Evolutionary conservation across 1,139 yeast species (phyloP).

Genomic region (Hemisphaericaspora xylanilytica): DNA sequence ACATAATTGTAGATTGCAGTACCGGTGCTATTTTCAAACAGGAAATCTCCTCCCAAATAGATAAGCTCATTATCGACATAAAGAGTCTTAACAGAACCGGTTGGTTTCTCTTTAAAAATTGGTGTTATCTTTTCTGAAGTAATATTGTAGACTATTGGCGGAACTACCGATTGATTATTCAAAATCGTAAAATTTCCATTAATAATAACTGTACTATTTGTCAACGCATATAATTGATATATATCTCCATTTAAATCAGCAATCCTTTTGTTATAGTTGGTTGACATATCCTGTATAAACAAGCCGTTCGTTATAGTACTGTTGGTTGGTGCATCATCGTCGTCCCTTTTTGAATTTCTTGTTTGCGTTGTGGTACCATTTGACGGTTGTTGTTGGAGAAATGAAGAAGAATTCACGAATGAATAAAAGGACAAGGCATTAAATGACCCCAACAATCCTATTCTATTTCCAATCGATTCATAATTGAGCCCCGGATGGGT

Average conservation of each 20-base stretch:
- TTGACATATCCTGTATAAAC: slow-evolving; percentile 29
- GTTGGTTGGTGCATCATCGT: slow-evolving; percentile 4
- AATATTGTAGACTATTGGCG: slow-evolving; percentile 57
- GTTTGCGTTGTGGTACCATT: slow-evolving; percentile 16
- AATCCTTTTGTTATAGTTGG: slow-evolving; percentile 28
- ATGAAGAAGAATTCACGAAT: slow-evolving; percentile 48
- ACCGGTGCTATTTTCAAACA: slow-evolving; percentile 55
- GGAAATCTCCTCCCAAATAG: slow-evolving; percentile 80
- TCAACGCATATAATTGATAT: slow-evolving; percentile 27
- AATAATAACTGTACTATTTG: slow-evolving; percentile 35
- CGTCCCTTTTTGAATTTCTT: slow-evolving; percentile 10
- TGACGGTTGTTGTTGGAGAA: slow-evolving; percentile 19
- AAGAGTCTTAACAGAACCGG: slow-evolving; percentile 55
- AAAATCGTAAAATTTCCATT: slow-evolving; percentile 43
- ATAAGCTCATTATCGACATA: slow-evolving; percentile 48
- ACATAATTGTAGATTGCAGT: slow-evolving; percentile 65
- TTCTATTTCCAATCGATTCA: slow-evolving; percentile 33
- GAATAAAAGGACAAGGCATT: slow-evolving; percentile 59
- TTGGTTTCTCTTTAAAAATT: slow-evolving; percentile 31
- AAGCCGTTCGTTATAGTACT: slow-evolving; percentile 19
- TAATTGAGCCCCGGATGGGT: slow-evolving; percentile 34
- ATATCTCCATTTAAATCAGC: slow-evolving; percentile 36
- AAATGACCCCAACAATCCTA: slow-evolving; percentile 67
- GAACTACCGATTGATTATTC: slow-evolving; percentile 34
- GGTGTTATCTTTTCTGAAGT: slow-evolving; percentile 41